Evolutionary conservation across 495 filamentous ascomycete species (phyloP).

Genomic region (Aspergillus coremiiformis): DNA sequence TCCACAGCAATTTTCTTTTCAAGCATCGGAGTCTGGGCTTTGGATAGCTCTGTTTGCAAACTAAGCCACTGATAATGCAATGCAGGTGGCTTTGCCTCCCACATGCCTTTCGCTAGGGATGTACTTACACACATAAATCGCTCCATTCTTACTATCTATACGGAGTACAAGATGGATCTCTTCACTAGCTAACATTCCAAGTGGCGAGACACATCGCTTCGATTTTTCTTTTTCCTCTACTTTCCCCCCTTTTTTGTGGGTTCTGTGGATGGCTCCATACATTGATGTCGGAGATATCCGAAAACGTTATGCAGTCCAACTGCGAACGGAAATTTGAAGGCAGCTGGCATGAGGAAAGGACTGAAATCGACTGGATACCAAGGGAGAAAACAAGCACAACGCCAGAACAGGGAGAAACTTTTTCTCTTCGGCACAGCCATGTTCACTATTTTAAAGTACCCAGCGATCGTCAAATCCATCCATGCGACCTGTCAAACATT

Average conservation of each 20-base stretch:
- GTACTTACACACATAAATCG: not conserved
- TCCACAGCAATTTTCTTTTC: not conserved
- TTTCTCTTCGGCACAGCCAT: not conserved
- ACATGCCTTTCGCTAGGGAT: not conserved
- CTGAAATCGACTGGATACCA: not conserved
- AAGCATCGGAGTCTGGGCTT: not conserved
- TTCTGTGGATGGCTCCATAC: not conserved
- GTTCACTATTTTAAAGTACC: too few species aligned
- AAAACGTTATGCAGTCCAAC: constrained; percentile 11
- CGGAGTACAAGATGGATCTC: not conserved
- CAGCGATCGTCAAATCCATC: not conserved
- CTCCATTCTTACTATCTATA: not conserved
- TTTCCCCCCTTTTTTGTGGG: not conserved
- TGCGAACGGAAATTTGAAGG: constrained; percentile 1
- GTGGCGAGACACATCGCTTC: not conserved
- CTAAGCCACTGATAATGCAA: not conserved
- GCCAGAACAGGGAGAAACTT: not conserved
- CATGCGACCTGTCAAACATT: constrained; percentile 16
- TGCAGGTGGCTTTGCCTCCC: not conserved
- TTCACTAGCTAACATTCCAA: not conserved
- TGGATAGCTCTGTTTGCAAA: not conserved
- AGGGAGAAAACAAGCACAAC: not conserved
- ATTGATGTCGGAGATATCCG: constrained; percentile 4
- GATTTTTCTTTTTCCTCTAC: not conserved
- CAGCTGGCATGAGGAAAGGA: not conserved